Conservation (phyloP, 257 asterid genomes). For the Rubia yunnanensis region DNA sequence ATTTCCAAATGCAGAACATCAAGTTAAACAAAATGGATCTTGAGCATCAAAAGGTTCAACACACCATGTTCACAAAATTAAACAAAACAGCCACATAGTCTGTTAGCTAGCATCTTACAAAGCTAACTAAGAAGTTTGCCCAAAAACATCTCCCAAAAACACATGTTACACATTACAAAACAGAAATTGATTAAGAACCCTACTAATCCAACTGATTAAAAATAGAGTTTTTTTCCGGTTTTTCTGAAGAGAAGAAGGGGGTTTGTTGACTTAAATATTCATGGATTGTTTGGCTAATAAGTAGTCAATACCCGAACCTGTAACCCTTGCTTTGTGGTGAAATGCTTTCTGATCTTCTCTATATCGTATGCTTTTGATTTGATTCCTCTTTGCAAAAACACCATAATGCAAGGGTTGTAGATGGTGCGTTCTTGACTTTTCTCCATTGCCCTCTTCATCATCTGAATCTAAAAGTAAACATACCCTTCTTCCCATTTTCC, state of each 20-base stretch:
- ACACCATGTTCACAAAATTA: neutral
- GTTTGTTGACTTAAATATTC: slow-evolving; percentile 12
- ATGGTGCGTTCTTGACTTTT: slow-evolving; percentile 24
- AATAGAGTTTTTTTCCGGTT: neutral
- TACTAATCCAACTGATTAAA: neutral
- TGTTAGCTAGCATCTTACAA: slow-evolving; percentile 3
- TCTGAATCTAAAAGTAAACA: slow-evolving; percentile 18
- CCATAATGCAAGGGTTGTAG: slow-evolving; percentile 27
- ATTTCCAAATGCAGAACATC: neutral
- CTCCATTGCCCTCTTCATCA: slow-evolving; percentile 1
- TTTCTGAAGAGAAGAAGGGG: slow-evolving; percentile 12
- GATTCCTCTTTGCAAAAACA: slow-evolving; percentile 5
- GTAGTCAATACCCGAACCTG: slow-evolving; percentile 81
- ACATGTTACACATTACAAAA: slow-evolving; percentile 4
- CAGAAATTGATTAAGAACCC: neutral
- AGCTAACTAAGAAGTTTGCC: neutral
- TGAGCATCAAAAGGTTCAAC: neutral
- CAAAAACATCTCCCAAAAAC: neutral
- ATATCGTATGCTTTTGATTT: too few relatives aligned
- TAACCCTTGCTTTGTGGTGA: slow-evolving; percentile 41
- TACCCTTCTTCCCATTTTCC: slow-evolving; percentile 5
- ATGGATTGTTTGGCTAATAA: neutral
- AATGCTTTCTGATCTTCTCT: slow-evolving; percentile 7
- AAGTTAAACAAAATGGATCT: neutral
- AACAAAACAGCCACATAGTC: neutral